phyloP scores from a whole-genome alignment of 2,329 filamentous ascomycete species.

The Cladosporium sp. region DNA sequence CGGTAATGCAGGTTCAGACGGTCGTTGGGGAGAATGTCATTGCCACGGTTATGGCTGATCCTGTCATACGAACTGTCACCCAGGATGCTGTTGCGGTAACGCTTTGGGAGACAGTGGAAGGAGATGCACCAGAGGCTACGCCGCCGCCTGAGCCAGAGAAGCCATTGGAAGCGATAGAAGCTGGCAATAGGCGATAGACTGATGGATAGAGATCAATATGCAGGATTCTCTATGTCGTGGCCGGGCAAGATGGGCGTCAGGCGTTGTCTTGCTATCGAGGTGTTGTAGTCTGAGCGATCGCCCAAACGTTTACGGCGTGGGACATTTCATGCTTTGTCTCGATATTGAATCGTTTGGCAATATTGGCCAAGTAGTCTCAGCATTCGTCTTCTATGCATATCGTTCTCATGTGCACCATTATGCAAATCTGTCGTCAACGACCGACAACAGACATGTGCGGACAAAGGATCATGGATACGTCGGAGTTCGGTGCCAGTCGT shows the following conservation, averaged over 20 bases:
- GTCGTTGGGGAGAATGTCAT: conserved; percentile 2
- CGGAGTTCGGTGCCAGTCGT: too few relatives aligned
- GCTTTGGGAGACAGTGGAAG: conserved; percentile 10
- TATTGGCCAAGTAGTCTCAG: too few relatives aligned
- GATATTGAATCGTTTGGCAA: too few relatives aligned
- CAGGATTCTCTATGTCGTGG: background rate
- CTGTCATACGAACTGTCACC: conserved; percentile 4
- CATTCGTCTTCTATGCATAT: too few relatives aligned
- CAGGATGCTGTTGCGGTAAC: conserved; percentile 8
- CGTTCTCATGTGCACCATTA: too few relatives aligned
- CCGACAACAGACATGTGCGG: too few relatives aligned
- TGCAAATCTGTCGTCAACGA: too few relatives aligned
- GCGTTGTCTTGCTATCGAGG: background rate
- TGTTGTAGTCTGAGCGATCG: background rate
- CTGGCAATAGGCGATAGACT: background rate
- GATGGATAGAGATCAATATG: background rate
- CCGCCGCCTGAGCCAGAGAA: background rate
- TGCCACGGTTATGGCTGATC: background rate
- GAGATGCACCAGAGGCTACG: background rate
- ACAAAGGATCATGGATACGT: too few relatives aligned
- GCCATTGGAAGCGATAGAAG: background rate
- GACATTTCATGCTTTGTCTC: too few relatives aligned
- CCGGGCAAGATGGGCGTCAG: background rate
- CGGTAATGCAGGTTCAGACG: conserved; percentile 4
- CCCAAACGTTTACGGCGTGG: too few relatives aligned